phyloP scores from a whole-genome alignment of 192 early-diverging fungal species.

The Mortierella antarctica region DNA sequence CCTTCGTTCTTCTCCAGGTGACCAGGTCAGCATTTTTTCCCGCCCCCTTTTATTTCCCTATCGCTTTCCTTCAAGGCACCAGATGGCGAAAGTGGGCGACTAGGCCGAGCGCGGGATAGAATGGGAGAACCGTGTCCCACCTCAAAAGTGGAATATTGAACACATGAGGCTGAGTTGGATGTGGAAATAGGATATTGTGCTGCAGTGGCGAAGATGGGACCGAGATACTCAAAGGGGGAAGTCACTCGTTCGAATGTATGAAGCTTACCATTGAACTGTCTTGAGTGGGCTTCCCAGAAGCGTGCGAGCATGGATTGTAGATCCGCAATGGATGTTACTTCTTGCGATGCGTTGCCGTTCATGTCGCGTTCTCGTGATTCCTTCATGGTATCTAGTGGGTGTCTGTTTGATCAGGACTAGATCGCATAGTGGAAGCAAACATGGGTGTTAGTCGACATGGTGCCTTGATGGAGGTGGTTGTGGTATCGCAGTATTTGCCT shows the following conservation, averaged over 20 bases:
- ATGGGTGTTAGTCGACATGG: too few relatives aligned
- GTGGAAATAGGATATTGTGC: background rate
- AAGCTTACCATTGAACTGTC: slow-evolving; percentile 41
- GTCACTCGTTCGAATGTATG: background rate
- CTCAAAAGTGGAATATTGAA: background rate
- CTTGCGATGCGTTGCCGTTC: slow-evolving; percentile 19
- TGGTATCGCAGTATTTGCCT: too few relatives aligned
- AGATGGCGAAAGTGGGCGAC: slow-evolving; percentile 8
- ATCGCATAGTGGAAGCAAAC: background rate
- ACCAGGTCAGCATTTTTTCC: slow-evolving; percentile 14
- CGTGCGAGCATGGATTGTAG: slow-evolving; percentile 43
- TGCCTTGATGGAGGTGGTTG: too few relatives aligned
- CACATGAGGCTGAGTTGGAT: background rate
- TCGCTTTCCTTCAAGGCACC: background rate
- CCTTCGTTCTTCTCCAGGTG: slow-evolving; percentile 10
- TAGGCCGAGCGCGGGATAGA: slow-evolving; percentile 10
- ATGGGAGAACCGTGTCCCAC: background rate
- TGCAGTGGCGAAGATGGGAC: background rate
- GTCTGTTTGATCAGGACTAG: background rate
- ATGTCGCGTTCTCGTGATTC: slow-evolving; percentile 16
- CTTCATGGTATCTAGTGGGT: slow-evolving; percentile 13
- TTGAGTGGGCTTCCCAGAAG: slow-evolving; percentile 49
- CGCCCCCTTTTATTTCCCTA: slow-evolving; percentile 17
- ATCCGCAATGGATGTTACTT: slow-evolving; percentile 41
- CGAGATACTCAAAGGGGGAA: background rate